phyloP scores from a whole-genome alignment of 495 filamentous ascomycete genomes.

The Aspergillus nanangensis region DNA sequence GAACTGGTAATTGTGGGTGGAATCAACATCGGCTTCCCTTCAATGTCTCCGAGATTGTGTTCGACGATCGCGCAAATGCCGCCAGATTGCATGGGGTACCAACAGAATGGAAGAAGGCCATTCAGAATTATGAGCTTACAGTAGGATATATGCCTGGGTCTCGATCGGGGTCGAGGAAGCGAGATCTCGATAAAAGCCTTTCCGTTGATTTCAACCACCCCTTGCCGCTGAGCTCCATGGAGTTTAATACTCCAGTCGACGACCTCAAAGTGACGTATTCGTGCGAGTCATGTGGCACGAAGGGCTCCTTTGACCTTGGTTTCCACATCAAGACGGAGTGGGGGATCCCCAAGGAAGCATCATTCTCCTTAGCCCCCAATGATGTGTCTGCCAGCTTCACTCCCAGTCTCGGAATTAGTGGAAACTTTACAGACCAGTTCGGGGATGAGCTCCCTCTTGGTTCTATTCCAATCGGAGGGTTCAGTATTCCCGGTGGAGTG shows the following conservation, averaged over 20 bases:
- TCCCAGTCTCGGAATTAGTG: conserved; percentile 20
- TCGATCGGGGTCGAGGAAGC: background rate
- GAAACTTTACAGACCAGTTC: conserved; percentile 18
- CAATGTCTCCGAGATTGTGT: conserved; percentile 22
- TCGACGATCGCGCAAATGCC: conserved; percentile 22
- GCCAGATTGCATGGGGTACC: conserved; percentile 20
- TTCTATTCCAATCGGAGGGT: conserved; percentile 27
- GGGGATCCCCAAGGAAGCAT: conserved; percentile 19
- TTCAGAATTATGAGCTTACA: conserved; percentile 27
- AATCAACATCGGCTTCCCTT: conserved; percentile 30
- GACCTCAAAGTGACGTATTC: conserved; percentile 13
- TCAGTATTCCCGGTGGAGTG: conserved; percentile 25
- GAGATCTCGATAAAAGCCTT: conserved; percentile 21
- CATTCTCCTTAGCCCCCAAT: conserved; percentile 20
- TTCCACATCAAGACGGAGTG: conserved; percentile 24
- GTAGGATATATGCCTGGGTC: conserved; percentile 15
- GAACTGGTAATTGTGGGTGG: conserved; percentile 29
- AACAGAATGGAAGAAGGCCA: conserved; percentile 26
- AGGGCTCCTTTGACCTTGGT: conserved; percentile 29
- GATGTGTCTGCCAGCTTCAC: conserved; percentile 23
- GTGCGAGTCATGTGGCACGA: conserved; percentile 25
- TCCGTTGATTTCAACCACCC: conserved; percentile 25
- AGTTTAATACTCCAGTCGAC: conserved; percentile 7
- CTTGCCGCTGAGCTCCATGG: conserved; percentile 16
- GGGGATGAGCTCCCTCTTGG: conserved; percentile 18